Evolutionary conservation across 2,329 filamentous ascomycete genomes (phyloP).

Genomic region (Bipolaris victoriae): DNA sequence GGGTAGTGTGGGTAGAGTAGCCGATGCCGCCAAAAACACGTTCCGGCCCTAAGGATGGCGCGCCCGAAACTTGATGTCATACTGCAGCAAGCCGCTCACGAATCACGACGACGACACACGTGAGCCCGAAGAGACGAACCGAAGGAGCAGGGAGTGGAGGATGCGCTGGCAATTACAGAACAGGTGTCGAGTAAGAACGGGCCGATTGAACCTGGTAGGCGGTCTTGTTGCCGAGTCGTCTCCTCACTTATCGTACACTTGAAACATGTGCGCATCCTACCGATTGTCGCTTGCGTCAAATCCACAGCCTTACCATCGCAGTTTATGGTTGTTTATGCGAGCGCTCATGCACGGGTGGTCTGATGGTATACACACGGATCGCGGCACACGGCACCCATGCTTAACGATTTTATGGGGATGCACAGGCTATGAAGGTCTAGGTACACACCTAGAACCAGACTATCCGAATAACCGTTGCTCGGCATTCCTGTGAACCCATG

Average conservation of each 20-base stretch:
- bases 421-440: neutral
- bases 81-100: constrained; percentile 16
- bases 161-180: constrained; percentile 27
- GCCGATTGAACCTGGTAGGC: constrained; percentile 8
- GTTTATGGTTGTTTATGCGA: constrained; percentile 2
- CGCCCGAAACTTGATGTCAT: constrained; percentile 30
- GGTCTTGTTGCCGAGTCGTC: constrained; percentile 8
- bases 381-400: constrained; percentile 6
- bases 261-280: constrained; percentile 21
- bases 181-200: constrained; percentile 16
- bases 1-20: constrained; percentile 23
- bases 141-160: constrained; percentile 11
- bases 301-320: neutral
- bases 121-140: constrained; percentile 7
- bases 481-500: constrained; percentile 1
- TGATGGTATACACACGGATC: constrained; percentile 9
- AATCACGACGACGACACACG: constrained; percentile 28
- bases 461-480: constrained; percentile 5
- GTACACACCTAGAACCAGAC: neutral
- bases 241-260: constrained; percentile 17
- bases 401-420: constrained; percentile 2
- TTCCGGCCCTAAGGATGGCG: constrained; percentile 11
- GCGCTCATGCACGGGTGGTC: constrained; percentile 15
- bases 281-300: constrained; percentile 6
- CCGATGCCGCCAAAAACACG: constrained; percentile 19